Percentiles rank a stretch among this genome's conserved stretches.
Evolutionary conservation across 805 yeast species (phyloP).

Genomic region (Kodamaea kakaduensis): DNA sequence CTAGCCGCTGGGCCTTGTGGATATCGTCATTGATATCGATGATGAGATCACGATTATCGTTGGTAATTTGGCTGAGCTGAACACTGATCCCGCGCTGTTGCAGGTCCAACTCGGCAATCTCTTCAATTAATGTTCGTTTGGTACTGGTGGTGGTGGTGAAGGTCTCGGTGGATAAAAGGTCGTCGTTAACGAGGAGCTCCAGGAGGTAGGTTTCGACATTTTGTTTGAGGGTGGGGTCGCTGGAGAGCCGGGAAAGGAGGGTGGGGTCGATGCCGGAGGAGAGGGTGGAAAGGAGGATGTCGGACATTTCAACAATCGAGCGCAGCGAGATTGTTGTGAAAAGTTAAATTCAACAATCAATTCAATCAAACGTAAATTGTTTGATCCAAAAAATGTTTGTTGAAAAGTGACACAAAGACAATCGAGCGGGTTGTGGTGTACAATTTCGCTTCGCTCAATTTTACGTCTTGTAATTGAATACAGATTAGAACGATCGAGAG

Average conservation of each 20-base stretch:
- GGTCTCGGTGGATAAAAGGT: conserved; percentile 41
- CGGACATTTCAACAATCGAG: conserved; percentile 29
- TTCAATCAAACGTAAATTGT: too few relatives aligned
- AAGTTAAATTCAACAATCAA: too few relatives aligned
- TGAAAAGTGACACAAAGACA: too few relatives aligned
- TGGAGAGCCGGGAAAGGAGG: conserved; percentile 16
- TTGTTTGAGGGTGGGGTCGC: conserved; percentile 17
- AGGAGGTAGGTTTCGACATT: conserved; percentile 31
- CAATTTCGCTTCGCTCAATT: too few relatives aligned
- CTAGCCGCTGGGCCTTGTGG: conserved; percentile 22
- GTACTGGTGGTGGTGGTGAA: conserved; percentile 30
- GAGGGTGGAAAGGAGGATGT: conserved; percentile 32
- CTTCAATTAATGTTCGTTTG: conserved; percentile 51
- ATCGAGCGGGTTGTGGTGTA: too few relatives aligned
- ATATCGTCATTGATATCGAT: conserved; percentile 37
- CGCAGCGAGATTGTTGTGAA: too few relatives aligned
- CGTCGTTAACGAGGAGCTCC: conserved; percentile 46
- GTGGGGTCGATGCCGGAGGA: conserved; percentile 24
- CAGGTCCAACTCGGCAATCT: conserved; percentile 69
- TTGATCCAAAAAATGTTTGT: too few relatives aligned
- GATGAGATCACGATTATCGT: conserved; percentile 43
- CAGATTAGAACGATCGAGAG: too few relatives aligned
- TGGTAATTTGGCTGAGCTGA: conserved; percentile 39
- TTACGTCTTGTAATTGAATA: too few relatives aligned
- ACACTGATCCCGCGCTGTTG: conserved; percentile 46